Evolutionary conservation across 768 basidiomycete species (phyloP).

Genomic region (Suillus clintonianus): DNA sequence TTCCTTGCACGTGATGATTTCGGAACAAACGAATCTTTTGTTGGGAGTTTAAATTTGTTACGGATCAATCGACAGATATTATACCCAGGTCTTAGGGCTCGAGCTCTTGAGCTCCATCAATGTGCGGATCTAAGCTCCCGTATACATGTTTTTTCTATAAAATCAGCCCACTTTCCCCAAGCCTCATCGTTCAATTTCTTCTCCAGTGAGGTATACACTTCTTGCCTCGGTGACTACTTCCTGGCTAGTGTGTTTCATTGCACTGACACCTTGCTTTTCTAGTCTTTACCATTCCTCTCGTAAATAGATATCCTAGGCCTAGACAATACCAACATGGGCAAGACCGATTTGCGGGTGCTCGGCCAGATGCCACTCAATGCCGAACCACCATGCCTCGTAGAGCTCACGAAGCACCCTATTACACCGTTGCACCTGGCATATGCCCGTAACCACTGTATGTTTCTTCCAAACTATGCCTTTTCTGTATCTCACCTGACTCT

Average conservation of each 20-base stretch:
- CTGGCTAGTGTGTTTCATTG: neutral
- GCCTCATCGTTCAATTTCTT: neutral
- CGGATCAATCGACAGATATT: neutral
- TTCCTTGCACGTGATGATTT: neutral
- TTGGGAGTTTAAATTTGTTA: neutral
- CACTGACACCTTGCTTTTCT: neutral
- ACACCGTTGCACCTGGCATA: constrained; percentile 71
- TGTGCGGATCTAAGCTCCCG: neutral
- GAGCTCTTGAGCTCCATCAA: neutral
- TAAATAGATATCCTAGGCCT: neutral
- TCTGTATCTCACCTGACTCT: constrained; percentile 2
- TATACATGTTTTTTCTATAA: neutral
- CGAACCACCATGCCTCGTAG: constrained; percentile 61
- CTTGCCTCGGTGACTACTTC: neutral
- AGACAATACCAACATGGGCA: constrained; percentile 18
- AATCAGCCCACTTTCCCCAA: neutral
- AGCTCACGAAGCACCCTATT: constrained; percentile 43
- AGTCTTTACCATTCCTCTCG: neutral
- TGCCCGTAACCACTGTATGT: constrained; percentile 71
- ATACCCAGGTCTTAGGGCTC: neutral
- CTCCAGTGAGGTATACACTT: neutral
- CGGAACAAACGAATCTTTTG: neutral
- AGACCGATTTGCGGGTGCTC: constrained; percentile 17
- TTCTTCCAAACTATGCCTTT: constrained; percentile 30
- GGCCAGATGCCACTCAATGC: constrained; percentile 63